Evolutionary conservation across 345 rosid genomes (phyloP).

Genomic region (Salix koriyanagi): DNA sequence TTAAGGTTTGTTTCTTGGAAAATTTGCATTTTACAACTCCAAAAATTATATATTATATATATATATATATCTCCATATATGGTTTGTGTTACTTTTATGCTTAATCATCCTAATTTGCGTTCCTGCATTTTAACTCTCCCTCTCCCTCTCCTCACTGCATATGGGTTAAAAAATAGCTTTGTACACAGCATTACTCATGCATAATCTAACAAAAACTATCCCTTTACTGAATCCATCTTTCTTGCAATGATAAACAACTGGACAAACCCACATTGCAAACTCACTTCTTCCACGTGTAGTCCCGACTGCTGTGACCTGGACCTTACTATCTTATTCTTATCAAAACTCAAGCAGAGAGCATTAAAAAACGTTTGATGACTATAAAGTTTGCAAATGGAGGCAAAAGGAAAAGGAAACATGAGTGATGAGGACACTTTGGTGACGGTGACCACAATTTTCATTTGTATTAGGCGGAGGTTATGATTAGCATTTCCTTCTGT

Average conservation of each 20-base stretch:
- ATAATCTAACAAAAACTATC: neutral
- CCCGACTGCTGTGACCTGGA: neutral
- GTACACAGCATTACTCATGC: no score
- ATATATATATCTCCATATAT: no score
- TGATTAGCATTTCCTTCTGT: slow-evolving; percentile 27
- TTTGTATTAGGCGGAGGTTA: slow-evolving; percentile 19
- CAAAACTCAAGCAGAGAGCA: neutral
- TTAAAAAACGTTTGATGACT: neutral
- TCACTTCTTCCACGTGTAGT: neutral
- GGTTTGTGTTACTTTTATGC: no score
- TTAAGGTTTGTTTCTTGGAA: no score
- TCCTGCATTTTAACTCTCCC: no score
- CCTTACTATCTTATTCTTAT: neutral
- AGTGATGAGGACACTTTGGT: slow-evolving; percentile 3
- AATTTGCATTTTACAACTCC: no score
- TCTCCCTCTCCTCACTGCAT: no score
- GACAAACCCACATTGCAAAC: neutral
- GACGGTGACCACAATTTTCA: slow-evolving; percentile 19
- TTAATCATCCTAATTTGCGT: no score
- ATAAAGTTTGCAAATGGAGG: neutral
- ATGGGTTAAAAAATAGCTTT: no score
- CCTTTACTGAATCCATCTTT: neutral
- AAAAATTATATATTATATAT: no score
- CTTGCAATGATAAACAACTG: slow-evolving; percentile 4
- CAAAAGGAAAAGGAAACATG: neutral